A percentile compares a stretch with the other conserved stretches of the same genome.
Evolutionary conservation across 768 basidiomycete genomes (phyloP).

Genomic region (Agrocybe chaxingu): DNA sequence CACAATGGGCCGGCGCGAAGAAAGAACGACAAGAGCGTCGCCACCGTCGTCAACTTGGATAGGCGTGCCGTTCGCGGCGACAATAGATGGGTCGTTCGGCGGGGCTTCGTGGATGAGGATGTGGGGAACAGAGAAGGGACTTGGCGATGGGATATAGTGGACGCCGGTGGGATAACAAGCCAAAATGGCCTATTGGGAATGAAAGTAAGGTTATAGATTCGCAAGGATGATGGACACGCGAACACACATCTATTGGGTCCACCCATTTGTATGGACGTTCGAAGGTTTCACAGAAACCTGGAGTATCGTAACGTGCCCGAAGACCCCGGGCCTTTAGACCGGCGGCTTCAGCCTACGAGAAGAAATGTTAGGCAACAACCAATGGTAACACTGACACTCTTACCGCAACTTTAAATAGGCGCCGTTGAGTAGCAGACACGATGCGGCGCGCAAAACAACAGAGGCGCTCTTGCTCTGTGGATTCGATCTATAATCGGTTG

Average conservation of each 20-base stretch:
- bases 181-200: neutral
- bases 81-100: conserved; percentile 7
- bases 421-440: conserved; percentile 28
- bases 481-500: conserved; percentile 10
- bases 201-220: neutral
- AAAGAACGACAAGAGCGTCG: conserved; percentile 6
- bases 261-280: conserved; percentile 45
- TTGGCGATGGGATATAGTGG: conserved; percentile 12
- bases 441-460: neutral
- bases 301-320: conserved; percentile 35
- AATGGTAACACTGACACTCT: conserved; percentile 15
- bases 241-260: conserved; percentile 49
- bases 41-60: conserved; percentile 6
- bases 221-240: neutral
- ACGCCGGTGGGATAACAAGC: conserved; percentile 13
- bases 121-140: conserved; percentile 15
- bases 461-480: conserved; percentile 23
- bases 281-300: conserved; percentile 23
- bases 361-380: conserved; percentile 6
- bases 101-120: conserved; percentile 15
- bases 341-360: conserved; percentile 37
- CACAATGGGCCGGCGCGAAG: neutral
- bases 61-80: conserved; percentile 3
- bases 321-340: conserved; percentile 31
- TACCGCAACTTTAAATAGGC: conserved; percentile 36